Conservation (phyloP, 2,329 filamentous ascomycete genomes). For the Triangularia setosa region DNA sequence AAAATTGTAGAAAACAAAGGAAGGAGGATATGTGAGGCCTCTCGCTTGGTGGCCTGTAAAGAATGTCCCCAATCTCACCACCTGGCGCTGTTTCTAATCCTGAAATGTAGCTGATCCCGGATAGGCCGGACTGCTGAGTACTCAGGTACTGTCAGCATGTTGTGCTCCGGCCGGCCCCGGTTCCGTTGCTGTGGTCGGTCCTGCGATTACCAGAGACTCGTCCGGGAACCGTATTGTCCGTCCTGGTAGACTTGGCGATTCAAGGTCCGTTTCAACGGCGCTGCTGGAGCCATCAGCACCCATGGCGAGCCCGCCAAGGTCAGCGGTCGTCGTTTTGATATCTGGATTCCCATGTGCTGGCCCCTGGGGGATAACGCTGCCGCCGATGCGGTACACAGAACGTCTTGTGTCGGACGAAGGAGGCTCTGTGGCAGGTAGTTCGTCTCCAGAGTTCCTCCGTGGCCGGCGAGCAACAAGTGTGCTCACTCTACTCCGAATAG, state of each 20-base stretch:
- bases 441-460: constrained; percentile 12
- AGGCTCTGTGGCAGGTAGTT: constrained; percentile 8
- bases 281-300: background rate
- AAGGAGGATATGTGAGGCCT: background rate
- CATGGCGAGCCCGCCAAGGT: background rate
- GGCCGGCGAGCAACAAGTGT: constrained; percentile 25
- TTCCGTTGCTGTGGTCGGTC: background rate
- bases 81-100: background rate
- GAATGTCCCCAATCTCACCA: background rate
- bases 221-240: constrained; percentile 45
- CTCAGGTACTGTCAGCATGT: background rate
- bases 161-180: background rate
- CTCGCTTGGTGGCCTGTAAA: background rate
- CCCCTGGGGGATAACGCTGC: constrained; percentile 33
- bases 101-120: background rate
- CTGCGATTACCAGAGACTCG: constrained; percentile 26
- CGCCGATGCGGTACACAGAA: constrained; percentile 40
- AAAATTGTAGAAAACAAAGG: background rate
- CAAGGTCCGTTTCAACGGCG: background rate
- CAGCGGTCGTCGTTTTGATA: background rate
- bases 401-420: constrained; percentile 21
- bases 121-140: background rate
- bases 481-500: constrained; percentile 31
- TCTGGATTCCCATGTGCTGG: background rate
- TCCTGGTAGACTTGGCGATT: constrained; percentile 17